These are phyloP conservation scores for Saccharomycopsis schoenii DNA, from an alignment of 805 yeast species.

Conservation along the genomic window DNA sequence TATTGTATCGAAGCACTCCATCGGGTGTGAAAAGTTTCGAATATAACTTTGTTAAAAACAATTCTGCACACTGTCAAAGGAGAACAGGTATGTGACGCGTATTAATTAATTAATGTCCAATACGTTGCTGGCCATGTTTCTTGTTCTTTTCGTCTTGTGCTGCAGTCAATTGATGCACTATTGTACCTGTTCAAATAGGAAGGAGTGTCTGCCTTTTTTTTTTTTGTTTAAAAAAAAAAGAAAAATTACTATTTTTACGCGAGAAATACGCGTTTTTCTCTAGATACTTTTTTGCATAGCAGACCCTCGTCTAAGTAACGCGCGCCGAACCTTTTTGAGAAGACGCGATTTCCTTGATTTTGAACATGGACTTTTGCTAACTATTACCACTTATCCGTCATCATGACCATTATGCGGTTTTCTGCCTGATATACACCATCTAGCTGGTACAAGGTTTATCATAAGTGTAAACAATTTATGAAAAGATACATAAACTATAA, in stretches of 20 bases:
- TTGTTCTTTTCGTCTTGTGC: neutral
- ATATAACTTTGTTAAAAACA: neutral
- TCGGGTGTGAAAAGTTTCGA: too few species aligned
- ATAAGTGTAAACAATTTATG: neutral
- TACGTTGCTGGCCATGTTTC: neutral
- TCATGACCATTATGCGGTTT: neutral
- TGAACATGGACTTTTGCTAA: neutral
- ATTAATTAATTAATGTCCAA: neutral
- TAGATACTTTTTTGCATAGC: neutral
- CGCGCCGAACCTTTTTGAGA: neutral
- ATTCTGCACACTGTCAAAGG: neutral
- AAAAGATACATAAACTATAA: neutral
- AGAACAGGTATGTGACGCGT: neutral
- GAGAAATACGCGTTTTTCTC: neutral
- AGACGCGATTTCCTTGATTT: neutral
- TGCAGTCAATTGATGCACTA: neutral
- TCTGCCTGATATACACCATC: neutral
- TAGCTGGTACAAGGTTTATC: neutral
- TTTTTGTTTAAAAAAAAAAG: neutral
- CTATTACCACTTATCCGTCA: neutral
- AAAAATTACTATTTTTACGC: too few species aligned
- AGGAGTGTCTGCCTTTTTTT: neutral
- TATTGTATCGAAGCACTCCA: too few species aligned
- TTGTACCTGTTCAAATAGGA: neutral
- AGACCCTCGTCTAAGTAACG: neutral